These are phyloP conservation scores for Ammopiptanthus mongolicus DNA, from an alignment of 306 rosid genomes.

Conservation along the genomic window DNA sequence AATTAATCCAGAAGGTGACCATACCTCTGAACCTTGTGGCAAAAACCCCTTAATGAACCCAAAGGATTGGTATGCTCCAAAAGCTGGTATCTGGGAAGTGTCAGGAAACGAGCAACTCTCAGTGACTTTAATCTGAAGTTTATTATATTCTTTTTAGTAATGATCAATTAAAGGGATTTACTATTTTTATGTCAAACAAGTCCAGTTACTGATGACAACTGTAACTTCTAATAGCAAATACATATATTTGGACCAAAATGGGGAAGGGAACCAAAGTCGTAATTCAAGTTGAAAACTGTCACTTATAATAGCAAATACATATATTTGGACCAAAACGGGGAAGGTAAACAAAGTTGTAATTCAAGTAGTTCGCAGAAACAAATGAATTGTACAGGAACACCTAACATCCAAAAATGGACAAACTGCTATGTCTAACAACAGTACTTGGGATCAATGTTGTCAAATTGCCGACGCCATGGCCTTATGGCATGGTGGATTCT, in stretches of 20 bases:
- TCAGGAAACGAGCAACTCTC: constrained; percentile 8
- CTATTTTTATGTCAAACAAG: background rate
- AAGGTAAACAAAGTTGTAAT: background rate
- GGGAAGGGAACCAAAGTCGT: background rate
- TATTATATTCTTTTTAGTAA: background rate
- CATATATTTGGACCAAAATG: background rate
- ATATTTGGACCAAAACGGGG: background rate
- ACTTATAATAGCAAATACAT: background rate
- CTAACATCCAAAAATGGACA: background rate
- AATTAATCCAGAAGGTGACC: background rate
- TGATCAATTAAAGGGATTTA: background rate
- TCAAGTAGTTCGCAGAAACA: background rate
- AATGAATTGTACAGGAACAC: background rate
- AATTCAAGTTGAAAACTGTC: background rate
- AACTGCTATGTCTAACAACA: background rate
- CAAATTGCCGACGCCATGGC: too few species aligned
- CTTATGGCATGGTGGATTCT: too few species aligned
- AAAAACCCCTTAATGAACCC: constrained; percentile 71
- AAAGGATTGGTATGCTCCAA: constrained; percentile 75
- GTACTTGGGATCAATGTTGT: too few species aligned
- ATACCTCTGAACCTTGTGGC: constrained; percentile 71
- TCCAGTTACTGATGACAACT: background rate
- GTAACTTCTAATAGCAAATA: background rate
- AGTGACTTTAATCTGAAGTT: background rate
- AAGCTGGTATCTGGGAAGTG: constrained; percentile 71